Base-by-base conservation (phyloP, 176 grass and related monocot species). In the Oryza longistaminata region DNA sequence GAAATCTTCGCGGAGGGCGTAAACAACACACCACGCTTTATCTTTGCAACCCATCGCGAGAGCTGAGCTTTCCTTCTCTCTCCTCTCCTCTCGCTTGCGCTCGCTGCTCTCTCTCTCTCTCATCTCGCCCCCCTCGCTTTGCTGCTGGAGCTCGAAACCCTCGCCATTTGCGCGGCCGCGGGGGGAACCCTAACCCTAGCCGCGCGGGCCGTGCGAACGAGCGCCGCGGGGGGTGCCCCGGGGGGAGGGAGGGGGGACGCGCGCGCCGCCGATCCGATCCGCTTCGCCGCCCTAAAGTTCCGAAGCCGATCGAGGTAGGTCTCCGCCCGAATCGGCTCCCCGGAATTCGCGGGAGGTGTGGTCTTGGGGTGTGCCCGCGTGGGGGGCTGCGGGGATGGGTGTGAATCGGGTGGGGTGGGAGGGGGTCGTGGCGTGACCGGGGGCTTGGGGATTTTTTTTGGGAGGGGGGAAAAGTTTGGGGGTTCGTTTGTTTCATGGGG, bases 1-100 rank as follows among this genome's bases (percentile, higher is more conserved):
- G 92, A 91, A 91, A 89, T 40, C 85, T 89, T 94, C 84, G 77
- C 92, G 81, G 84, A 10, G 82, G 82, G 78, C 49, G 74, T 86
- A 78, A 62, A 62, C 80, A 69, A 69, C 34, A 35, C 34, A 31
- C 77, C 80, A 81, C 83, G 83, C 89, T 87, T 75, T 91, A 88
- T 84, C 86, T 87, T 87, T 68, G 80, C 83, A 73, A 68, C 70
- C 21, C 86, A 40, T 84, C 80, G 68, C 70, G 77, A 76, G 60
- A 76, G 60, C 75, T 35, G 67, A 82, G 67, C 82, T 64, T 29
- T 52, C 42, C 42, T 40, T 40, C 42, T 43, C 66, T 64, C 76
- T 78, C 65, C 26, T 42, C 35, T 10, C 76, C 46, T 40, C 83
- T 77, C 74, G 84, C 26, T 44, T 65, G 53, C 53, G 48, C 77